These are phyloP conservation scores for Scutellaria minor DNA, from an alignment of 257 asterid species.

Conservation along the genomic window DNA sequence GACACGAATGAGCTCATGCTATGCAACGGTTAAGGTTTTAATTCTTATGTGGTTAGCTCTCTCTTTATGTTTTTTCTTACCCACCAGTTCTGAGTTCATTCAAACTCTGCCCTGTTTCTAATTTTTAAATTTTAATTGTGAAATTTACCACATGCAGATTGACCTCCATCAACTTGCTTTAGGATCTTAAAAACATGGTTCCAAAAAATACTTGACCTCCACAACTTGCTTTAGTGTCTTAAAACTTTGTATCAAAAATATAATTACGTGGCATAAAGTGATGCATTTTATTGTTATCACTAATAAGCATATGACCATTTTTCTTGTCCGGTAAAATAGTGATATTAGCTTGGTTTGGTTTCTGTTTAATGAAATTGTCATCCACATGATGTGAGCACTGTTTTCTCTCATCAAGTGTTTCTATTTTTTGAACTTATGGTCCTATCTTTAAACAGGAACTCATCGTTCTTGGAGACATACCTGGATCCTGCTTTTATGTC, in stretches of 20 bases:
- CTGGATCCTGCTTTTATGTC: conserved; percentile 97
- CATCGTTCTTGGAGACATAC: conserved; percentile 80
- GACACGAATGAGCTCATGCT: conserved; percentile 14
- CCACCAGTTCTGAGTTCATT: conserved; percentile 8
- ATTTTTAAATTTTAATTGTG: background rate
- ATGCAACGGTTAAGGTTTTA: conserved; percentile 19
- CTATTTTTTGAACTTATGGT: conserved; percentile 12
- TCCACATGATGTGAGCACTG: conserved; percentile 18
- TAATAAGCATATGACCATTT: conserved; percentile 12
- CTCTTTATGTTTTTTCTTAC: background rate
- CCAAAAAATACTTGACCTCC: no score
- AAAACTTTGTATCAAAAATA: background rate
- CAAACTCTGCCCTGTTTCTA: background rate
- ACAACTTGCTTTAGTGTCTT: no score
- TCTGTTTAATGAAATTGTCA: conserved; percentile 10
- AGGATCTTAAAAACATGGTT: background rate
- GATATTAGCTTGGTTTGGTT: conserved; percentile 8
- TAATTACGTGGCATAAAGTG: conserved; percentile 2
- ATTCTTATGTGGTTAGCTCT: conserved; percentile 14
- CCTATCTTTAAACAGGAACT: conserved; percentile 52
- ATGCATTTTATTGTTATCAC: background rate
- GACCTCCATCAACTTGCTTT: conserved; percentile 12
- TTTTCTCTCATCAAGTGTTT: conserved; percentile 11
- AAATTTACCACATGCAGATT: background rate
- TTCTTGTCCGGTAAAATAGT: conserved; percentile 19